A percentile compares a stretch with the other conserved stretches of the same genome.
Evolutionary conservation across 192 early-diverging fungal genomes (phyloP).

Genomic region (Umbelopsis isabellina): DNA sequence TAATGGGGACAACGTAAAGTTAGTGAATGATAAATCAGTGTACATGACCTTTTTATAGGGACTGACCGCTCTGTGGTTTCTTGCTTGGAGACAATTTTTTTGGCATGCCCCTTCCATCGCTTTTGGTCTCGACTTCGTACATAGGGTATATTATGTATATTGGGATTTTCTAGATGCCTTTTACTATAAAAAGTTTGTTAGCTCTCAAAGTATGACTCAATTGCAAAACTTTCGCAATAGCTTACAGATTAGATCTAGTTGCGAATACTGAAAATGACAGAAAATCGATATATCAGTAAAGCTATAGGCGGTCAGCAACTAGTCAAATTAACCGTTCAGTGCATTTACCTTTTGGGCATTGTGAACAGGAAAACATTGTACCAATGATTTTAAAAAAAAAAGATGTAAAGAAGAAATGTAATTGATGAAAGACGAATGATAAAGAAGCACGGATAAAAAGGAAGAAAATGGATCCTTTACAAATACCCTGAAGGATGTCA

Average conservation of each 20-base stretch:
- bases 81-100: conserved; percentile 55
- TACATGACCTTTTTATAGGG: neutral
- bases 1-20: conserved; percentile 10
- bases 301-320: neutral
- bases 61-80: conserved; percentile 49
- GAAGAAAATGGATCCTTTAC: neutral
- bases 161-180: conserved; percentile 54
- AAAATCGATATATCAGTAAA: conserved; percentile 5
- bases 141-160: conserved; percentile 58
- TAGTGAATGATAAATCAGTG: neutral
- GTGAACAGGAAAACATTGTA: conserved; percentile 34
- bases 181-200: conserved; percentile 32
- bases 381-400: neutral
- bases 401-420: neutral
- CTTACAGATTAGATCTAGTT: conserved; percentile 42
- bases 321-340: too few relatives aligned
- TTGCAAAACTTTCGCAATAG: conserved; percentile 6
- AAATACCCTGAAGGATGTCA: conserved; percentile 9
- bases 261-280: conserved; percentile 35
- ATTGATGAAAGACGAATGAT: neutral
- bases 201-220: neutral
- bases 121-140: conserved; percentile 55
- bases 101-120: conserved; percentile 56
- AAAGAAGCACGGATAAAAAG: neutral
- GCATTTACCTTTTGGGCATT: conserved; percentile 40